Conservation (phyloP, 208 protist genomes). For the Wallacemonas sp. region DNA sequence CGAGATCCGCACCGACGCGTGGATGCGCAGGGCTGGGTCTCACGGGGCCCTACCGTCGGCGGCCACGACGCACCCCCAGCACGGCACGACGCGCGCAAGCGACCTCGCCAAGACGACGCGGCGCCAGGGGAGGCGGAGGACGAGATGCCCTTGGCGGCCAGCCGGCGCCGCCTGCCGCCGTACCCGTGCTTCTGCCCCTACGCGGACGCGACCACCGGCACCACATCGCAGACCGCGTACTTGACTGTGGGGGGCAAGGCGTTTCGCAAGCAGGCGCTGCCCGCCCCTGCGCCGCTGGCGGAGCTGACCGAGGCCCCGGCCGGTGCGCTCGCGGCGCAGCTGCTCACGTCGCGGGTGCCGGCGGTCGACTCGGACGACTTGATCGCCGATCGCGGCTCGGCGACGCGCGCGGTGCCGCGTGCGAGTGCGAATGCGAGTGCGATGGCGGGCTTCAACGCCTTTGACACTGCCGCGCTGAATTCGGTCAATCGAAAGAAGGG, state of each 20-base stretch:
- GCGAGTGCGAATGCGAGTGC: conserved; percentile 1
- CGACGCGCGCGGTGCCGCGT: neutral
- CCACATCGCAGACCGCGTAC: neutral
- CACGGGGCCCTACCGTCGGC: conserved; percentile 7
- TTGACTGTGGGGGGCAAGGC: neutral
- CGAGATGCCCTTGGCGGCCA: no score
- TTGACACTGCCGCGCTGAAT: conserved; percentile 53
- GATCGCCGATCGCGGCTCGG: conserved; percentile 32
- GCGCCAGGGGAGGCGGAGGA: neutral
- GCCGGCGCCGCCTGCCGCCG: conserved; percentile 34
- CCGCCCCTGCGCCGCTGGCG: conserved; percentile 31
- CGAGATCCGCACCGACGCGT: conserved; percentile 18
- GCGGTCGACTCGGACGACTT: conserved; percentile 56
- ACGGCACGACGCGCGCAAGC: neutral
- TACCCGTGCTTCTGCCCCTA: conserved; percentile 51
- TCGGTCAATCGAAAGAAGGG: conserved; percentile 32
- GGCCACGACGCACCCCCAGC: neutral
- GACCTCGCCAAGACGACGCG: neutral
- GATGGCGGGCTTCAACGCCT: conserved; percentile 47
- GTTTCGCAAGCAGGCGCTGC: conserved; percentile 40
- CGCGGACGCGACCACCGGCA: neutral
- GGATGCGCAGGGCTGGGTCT: conserved; percentile 45
- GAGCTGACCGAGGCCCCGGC: conserved; percentile 35
- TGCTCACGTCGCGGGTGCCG: conserved; percentile 38
- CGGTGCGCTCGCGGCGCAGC: conserved; percentile 21